Evolutionary conservation across 768 basidiomycete genomes (phyloP).

Genomic region (Boletus speciosus): DNA sequence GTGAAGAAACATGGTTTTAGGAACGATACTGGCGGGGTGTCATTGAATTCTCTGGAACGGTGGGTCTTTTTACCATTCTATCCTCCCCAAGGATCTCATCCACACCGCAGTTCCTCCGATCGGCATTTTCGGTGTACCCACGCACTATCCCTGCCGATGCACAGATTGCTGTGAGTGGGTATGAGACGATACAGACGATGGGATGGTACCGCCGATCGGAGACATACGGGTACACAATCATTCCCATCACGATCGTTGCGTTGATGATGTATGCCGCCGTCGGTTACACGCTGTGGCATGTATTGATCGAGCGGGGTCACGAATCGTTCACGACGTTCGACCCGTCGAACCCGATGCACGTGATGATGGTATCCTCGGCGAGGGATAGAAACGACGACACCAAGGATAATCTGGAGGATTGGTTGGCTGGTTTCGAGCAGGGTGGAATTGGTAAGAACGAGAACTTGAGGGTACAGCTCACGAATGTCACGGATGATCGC

Average conservation of each 20-base stretch:
- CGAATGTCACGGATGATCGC: background rate
- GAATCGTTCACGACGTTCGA: background rate
- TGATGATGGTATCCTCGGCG: constrained; percentile 7
- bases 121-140: constrained; percentile 5
- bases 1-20: background rate
- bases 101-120: constrained; percentile 1
- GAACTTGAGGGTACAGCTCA: background rate
- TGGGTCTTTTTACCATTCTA: background rate
- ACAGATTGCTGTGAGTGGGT: background rate
- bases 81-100: background rate
- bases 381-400: background rate
- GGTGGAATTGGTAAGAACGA: background rate
- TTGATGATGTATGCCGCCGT: constrained; percentile 4
- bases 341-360: constrained; percentile 2
- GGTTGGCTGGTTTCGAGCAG: background rate
- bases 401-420: background rate
- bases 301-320: background rate
- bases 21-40: constrained; percentile 16
- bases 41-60: constrained; percentile 17
- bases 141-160: background rate
- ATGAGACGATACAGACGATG: background rate
- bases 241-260: constrained; percentile 4
- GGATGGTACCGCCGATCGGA: background rate
- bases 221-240: constrained; percentile 1
- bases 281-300: constrained; percentile 6